Base-by-base conservation (phyloP, 2,329 filamentous ascomycete genomes). In the Talaromyces islandicus region DNA sequence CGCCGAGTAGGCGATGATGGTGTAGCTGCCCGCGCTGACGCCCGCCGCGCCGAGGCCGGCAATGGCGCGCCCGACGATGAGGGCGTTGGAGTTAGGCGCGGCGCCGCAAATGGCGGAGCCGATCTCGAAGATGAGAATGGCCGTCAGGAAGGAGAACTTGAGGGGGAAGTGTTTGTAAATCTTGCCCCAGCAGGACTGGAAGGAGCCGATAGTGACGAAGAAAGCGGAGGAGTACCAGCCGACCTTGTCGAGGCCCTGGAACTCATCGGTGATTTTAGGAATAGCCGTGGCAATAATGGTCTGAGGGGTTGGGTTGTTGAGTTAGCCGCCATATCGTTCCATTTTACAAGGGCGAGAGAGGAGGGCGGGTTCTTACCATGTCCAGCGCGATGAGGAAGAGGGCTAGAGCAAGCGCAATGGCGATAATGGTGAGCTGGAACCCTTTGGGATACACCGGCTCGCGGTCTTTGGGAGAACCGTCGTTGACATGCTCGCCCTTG, bases 181-280 rank as follows among this genome's bases (percentile, higher is more conserved):
- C 59, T 79, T 78, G 4, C 81, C 81, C 63, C 73, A 76, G 0
- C 72, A 67, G 1, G 77, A 72, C 59, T 81, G 77, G 58, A 81
- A 78, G 29, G 12, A 29, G 9, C 52, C 52, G 11, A 21, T 56
- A 38, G 57, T 58, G 17, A 58, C 21, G 17, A 58, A 27, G 25
- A 38, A 58, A 19, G 57, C 46, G 25, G 57, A 58, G n/a, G 27
- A 29, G 32, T 53, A 58, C 57, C 57, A 58, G 19, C 48, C 50
- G 24, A 58, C 50, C 24, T 58, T 25, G 21, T 38, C 32, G 27
- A 58, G 57, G 27, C 25, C 21, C 21, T 58, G 46, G 25, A 58
- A 58, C 7, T 12, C 24, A 21, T 52, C 50, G 12, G 46, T 38
- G 29, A 58, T 43, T 19, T 43, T 43, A 19, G 38, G 38, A 43